Evolutionary conservation across 768 basidiomycete species (phyloP).

Genomic region (Erythrobasidium yunnanense): DNA sequence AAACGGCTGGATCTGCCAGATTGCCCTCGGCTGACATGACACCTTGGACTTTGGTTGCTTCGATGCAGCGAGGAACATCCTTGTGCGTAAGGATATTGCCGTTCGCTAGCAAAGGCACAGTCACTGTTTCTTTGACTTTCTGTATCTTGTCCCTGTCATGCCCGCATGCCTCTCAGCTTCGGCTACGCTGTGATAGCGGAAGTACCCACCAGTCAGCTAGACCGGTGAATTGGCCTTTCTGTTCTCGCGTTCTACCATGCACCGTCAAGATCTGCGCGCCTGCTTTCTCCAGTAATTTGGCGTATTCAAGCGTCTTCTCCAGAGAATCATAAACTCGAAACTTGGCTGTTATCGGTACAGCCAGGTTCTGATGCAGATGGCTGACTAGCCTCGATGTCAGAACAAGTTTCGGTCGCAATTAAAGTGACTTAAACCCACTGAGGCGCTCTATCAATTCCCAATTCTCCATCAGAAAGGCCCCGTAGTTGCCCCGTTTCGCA

Average conservation of each 20-base stretch:
- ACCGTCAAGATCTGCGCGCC: constrained; percentile 92
- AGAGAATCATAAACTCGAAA: constrained; percentile 79
- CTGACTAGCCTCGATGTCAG: constrained; percentile 53
- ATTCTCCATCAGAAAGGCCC: constrained; percentile 83
- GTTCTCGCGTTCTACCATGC: constrained; percentile 82
- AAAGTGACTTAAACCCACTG: constrained; percentile 49
- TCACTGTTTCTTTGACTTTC: constrained; percentile 79
- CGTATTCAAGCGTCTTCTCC: constrained; percentile 83
- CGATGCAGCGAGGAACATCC: constrained; percentile 70
- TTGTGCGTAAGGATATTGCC: constrained; percentile 81
- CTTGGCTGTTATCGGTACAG: constrained; percentile 90
- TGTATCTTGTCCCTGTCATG: constrained; percentile 84
- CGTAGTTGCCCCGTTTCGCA: constrained; percentile 73
- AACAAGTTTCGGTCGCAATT: too few species aligned
- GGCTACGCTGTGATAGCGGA: not conserved
- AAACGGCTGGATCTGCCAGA: constrained; percentile 81
- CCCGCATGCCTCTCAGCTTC: constrained; percentile 1
- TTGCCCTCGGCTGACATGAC: constrained; percentile 90
- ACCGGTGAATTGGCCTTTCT: constrained; percentile 60
- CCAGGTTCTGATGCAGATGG: constrained; percentile 67
- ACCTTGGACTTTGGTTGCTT: constrained; percentile 74
- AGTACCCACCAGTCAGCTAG: constrained; percentile 35
- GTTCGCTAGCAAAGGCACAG: constrained; percentile 88
- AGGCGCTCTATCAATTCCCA: constrained; percentile 78
- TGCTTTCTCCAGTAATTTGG: constrained; percentile 85